phyloP scores from a whole-genome alignment of 495 filamentous ascomycete species.

The Choiromyces venosus region DNA sequence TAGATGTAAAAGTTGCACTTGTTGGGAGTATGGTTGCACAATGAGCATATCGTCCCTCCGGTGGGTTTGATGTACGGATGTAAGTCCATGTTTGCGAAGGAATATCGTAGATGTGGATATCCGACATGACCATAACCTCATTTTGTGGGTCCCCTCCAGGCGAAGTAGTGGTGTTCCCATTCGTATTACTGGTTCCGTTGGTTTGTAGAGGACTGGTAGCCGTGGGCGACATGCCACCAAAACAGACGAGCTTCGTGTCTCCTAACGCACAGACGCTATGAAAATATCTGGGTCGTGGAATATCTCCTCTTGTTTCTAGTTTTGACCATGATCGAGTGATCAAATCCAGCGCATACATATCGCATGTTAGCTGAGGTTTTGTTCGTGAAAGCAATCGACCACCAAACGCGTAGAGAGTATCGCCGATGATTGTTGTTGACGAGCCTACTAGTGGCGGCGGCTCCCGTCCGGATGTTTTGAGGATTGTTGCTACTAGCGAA shows the following conservation, averaged over 20 bases:
- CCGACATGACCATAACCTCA: conserved; percentile 94
- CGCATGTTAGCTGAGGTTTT: conserved; percentile 70
- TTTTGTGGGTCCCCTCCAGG: conserved; percentile 63
- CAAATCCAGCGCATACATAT: conserved; percentile 89
- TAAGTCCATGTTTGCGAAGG: conserved; percentile 76
- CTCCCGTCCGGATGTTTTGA: conserved; percentile 77
- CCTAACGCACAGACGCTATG: conserved; percentile 90
- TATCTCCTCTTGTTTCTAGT: conserved; percentile 72
- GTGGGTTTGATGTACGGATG: conserved; percentile 68
- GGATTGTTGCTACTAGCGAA: conserved; percentile 38
- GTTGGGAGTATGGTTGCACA: conserved; percentile 91
- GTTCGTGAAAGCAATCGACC: conserved; percentile 79
- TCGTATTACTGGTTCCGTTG: conserved; percentile 31
- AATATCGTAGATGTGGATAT: conserved; percentile 96
- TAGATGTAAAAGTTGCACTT: conserved; percentile 73
- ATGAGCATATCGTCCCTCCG: conserved; percentile 92
- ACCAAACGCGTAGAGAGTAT: conserved; percentile 94
- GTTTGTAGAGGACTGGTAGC: conserved; percentile 45
- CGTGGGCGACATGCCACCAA: conserved; percentile 88
- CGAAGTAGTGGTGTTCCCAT: conserved; percentile 15
- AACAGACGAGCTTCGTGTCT: conserved; percentile 93
- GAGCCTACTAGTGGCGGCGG: conserved; percentile 88
- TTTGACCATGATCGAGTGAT: conserved; percentile 89
- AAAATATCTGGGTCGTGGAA: conserved; percentile 89
- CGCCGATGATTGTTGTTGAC: conserved; percentile 87